Percentiles rank a stretch among this genome's conserved stretches.
These are phyloP conservation scores for Penicillium sp. DNA, from an alignment of 2,329 filamentous ascomycete species.

Conservation along the genomic window DNA sequence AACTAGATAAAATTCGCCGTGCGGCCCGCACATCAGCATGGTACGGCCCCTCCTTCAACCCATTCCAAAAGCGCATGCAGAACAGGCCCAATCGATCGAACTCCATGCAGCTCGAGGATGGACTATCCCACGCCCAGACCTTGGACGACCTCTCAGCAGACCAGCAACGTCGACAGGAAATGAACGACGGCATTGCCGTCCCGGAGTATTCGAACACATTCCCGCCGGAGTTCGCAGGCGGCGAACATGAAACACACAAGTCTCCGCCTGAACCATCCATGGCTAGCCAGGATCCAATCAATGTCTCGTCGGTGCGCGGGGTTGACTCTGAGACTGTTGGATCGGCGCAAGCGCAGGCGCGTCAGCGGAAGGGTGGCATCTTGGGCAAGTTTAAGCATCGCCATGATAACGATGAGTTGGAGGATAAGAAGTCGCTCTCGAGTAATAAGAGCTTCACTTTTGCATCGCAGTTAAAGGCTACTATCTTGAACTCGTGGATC, in stretches of 20 bases:
- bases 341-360: conserved; percentile 24
- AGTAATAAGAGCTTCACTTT: conserved; percentile 38
- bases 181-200: conserved; percentile 25
- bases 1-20: conserved; percentile 42
- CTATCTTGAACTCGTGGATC: conserved; percentile 79
- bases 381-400: conserved; percentile 19
- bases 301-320: conserved; percentile 23
- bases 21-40: conserved; percentile 42
- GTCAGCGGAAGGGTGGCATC: conserved; percentile 27
- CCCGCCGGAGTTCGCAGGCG: conserved; percentile 27
- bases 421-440: conserved; percentile 18
- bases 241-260: conserved; percentile 18
- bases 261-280: conserved; percentile 25
- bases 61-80: conserved; percentile 42
- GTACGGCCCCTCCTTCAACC: conserved; percentile 44
- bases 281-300: conserved; percentile 34
- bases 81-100: conserved; percentile 18
- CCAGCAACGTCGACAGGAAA: conserved; percentile 24
- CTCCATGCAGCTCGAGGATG: conserved; percentile 34
- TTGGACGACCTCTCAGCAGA: conserved; percentile 29
- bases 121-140: conserved; percentile 23
- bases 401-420: conserved; percentile 15
- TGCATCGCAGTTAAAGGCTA: conserved; percentile 56
- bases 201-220: conserved; percentile 29
- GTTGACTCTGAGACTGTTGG: conserved; percentile 15